Percentiles rank a stretch among this genome's conserved stretches.
Evolutionary conservation across 1,284 basidiomycete species (phyloP).

Genomic region (Porogramme epimiltina): DNA sequence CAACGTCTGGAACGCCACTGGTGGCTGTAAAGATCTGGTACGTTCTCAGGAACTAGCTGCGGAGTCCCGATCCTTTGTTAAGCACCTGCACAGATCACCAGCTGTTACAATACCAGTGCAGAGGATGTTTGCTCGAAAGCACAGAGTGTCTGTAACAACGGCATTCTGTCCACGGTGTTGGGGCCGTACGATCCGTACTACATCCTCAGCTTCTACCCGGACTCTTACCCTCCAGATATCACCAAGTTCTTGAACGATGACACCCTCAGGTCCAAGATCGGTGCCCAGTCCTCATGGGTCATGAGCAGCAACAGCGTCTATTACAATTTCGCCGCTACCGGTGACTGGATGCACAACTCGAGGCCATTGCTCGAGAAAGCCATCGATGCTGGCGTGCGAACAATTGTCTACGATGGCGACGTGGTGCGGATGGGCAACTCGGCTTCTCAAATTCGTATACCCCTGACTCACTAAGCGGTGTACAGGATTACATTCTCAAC

Average conservation of each 20-base stretch:
- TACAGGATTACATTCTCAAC: constrained; percentile 58
- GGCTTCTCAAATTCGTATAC: neutral
- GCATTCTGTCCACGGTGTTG: constrained; percentile 50
- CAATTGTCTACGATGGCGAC: constrained; percentile 56
- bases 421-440: constrained; percentile 38
- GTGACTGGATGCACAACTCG: constrained; percentile 68
- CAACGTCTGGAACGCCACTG: constrained; percentile 42
- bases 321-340: constrained; percentile 55
- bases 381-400: constrained; percentile 59
- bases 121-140: constrained; percentile 54
- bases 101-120: constrained; percentile 49
- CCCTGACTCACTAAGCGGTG: constrained; percentile 18
- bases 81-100: constrained; percentile 41
- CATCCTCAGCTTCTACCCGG: constrained; percentile 48
- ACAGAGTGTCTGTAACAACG: constrained; percentile 55
- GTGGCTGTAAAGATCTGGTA: constrained; percentile 53
- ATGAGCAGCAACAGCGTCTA: constrained; percentile 50
- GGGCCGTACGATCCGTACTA: constrained; percentile 57
- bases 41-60: neutral
- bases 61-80: neutral
- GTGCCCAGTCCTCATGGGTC: constrained; percentile 52
- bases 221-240: constrained; percentile 57
- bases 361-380: constrained; percentile 56
- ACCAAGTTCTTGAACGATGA: constrained; percentile 41
- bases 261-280: constrained; percentile 42